These are phyloP conservation scores for Candida sonorensis DNA, from an alignment of 805 yeast species.

Conservation along the genomic window DNA sequence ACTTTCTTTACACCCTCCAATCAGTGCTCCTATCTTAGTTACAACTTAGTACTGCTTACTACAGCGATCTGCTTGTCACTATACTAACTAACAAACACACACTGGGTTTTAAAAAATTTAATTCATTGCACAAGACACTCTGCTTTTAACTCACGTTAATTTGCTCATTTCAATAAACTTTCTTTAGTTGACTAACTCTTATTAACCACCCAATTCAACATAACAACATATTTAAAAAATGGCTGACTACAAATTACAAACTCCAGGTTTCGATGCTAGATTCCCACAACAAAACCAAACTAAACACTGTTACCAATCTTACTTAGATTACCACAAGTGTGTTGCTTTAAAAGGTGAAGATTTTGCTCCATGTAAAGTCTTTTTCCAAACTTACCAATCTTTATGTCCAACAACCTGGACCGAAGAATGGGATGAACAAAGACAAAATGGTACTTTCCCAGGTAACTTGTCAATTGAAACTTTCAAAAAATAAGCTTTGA, in stretches of 20 bases:
- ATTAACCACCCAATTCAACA: no score
- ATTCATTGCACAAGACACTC: no score
- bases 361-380: constrained; percentile 94
- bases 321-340: constrained; percentile 97
- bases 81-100: no score
- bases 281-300: constrained; percentile 98
- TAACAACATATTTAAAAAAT: constrained; percentile 13
- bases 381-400: constrained; percentile 84
- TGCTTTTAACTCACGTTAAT: no score
- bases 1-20: no score
- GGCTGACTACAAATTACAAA: constrained; percentile 44
- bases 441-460: constrained; percentile 40
- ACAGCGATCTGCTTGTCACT: no score
- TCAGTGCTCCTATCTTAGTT: no score
- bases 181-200: no score
- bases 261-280: constrained; percentile 82
- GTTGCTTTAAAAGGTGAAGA: constrained; percentile 96
- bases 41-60: no score
- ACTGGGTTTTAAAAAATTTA: no score
- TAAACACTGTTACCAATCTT: constrained; percentile 96
- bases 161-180: no score
- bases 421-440: constrained; percentile 84
- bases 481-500: constrained; percentile 18
- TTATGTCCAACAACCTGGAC: constrained; percentile 83
- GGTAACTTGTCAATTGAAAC: constrained; percentile 31